Evolutionary conservation across 2,329 filamentous ascomycete species (phyloP), one percentile per base, ranked within the genome.

Genomic region (Penicillium aurantiogriseum): DNA sequence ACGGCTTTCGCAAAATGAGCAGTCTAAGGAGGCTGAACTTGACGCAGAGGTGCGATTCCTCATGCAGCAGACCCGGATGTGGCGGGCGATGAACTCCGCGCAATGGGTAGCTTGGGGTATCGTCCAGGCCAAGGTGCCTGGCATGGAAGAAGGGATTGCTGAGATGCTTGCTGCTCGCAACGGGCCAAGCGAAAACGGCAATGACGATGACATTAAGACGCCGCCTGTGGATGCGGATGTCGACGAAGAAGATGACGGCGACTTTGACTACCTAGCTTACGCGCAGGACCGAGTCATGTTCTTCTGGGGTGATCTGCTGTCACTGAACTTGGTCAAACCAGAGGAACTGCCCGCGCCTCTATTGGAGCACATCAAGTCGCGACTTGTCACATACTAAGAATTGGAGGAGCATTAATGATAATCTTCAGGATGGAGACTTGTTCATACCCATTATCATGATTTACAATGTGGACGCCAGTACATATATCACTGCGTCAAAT

Each of bases 61-160:
- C 29, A 79, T 94, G 69, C 84, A 88, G 40, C 92, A 97, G 76
- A 87, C 91, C 2, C 81, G 86, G 17, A 80, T 96, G 45, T 99
- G 94, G 94, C 86, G 94, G 3, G 80, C 90, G 0, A 90, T 91
- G 39, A 96, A 94, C 76, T 92, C 88, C 36, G 91, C 91, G 2
- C 86, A 90, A 76, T 99, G 94, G 94, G 85, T 95, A 25, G 90
- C 92, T 1, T 99, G 94, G 94, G 94, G 94, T 25, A 91, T 97
- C 60, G 89, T 99, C 51, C 94, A 99, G 76, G 93, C 94, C 47
- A 92, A 94, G 71, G 82, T 96, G 1, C 87, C 90, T 0, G 90
- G 87, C 0, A 80, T 93, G 71, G 85, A 88, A 51, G 74, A 76
- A 56, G 75, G 71, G 11, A 66, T 73, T 43, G 54, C 60, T 9